Conservation (phyloP, 352 stramenopile genomes). For the Thraustochytrium sp. region DNA sequence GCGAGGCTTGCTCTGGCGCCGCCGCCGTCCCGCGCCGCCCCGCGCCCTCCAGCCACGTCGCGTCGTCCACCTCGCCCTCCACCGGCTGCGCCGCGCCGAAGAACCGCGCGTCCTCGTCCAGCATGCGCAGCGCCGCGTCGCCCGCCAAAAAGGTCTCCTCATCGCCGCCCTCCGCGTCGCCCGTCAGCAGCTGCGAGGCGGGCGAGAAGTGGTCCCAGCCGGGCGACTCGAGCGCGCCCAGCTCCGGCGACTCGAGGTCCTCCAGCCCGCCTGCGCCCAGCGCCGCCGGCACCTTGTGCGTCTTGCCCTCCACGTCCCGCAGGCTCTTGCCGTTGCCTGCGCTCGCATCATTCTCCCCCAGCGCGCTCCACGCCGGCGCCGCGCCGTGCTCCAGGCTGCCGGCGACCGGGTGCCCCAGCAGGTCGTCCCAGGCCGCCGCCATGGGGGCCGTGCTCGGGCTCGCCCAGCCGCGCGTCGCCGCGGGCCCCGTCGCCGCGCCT, state of each 20-base stretch:
- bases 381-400: too few relatives aligned
- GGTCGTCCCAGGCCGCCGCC: too few relatives aligned
- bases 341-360: too few relatives aligned
- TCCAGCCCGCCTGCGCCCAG: neutral
- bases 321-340: too few relatives aligned
- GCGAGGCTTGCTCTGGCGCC: neutral
- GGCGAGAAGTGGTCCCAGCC: neutral
- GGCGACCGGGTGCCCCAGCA: too few relatives aligned
- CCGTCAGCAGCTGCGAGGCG: neutral
- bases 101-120: conserved; percentile 1
- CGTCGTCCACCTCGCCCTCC: neutral
- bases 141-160: neutral
- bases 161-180: neutral
- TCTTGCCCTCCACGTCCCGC: too few relatives aligned
- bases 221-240: neutral
- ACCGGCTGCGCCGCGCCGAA: neutral
- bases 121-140: neutral
- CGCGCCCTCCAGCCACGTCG: neutral
- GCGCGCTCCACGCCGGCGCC: too few relatives aligned
- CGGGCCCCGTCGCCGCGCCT: too few relatives aligned
- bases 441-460: too few relatives aligned
- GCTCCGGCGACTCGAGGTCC: neutral
- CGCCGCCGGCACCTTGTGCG: neutral
- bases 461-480: too few relatives aligned
- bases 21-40: neutral